Percentiles rank a stretch among this genome's conserved stretches.
phyloP scores from a whole-genome alignment of 2,329 filamentous ascomycete genomes.

The Rachicladosporium sp. region DNA sequence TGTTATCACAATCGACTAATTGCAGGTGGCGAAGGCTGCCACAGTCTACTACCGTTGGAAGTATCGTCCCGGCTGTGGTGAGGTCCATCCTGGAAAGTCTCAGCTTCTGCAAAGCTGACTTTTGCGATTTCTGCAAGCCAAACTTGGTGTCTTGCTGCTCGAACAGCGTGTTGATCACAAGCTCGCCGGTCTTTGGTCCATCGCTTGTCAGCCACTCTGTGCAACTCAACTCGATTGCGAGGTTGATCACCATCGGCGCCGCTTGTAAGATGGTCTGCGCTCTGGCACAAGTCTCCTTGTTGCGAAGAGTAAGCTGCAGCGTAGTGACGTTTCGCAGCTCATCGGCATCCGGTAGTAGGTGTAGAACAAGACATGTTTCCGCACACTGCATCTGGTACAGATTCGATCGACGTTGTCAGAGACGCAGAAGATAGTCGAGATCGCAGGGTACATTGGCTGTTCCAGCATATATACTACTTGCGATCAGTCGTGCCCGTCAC shows the following conservation, averaged over 20 bases:
- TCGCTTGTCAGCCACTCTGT: too few species aligned
- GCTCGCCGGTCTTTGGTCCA: too few species aligned
- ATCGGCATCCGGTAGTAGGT: not conserved
- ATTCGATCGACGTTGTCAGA: not conserved
- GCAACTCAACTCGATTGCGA: not conserved
- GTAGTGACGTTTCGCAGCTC: not conserved
- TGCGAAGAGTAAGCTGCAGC: not conserved
- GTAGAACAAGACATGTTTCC: not conserved
- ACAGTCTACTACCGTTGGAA: not conserved
- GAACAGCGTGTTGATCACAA: too few species aligned
- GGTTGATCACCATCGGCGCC: not conserved
- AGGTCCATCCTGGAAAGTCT: not conserved
- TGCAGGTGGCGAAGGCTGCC: not conserved
- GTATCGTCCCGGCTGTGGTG: not conserved
- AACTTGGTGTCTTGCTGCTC: too few species aligned
- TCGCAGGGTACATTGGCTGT: not conserved
- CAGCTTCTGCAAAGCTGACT: not conserved
- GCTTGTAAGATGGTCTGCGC: not conserved
- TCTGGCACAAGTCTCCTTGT: not conserved
- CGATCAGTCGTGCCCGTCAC: too few species aligned
- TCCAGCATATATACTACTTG: too few species aligned
- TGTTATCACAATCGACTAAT: not conserved
- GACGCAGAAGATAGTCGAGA: not conserved
- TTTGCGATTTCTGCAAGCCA: too few species aligned
- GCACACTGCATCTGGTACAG: slow-evolving; percentile 1